These are phyloP conservation scores for Casuarina cunninghamiana DNA, from an alignment of 306 rosid species.

Conservation along the genomic window DNA sequence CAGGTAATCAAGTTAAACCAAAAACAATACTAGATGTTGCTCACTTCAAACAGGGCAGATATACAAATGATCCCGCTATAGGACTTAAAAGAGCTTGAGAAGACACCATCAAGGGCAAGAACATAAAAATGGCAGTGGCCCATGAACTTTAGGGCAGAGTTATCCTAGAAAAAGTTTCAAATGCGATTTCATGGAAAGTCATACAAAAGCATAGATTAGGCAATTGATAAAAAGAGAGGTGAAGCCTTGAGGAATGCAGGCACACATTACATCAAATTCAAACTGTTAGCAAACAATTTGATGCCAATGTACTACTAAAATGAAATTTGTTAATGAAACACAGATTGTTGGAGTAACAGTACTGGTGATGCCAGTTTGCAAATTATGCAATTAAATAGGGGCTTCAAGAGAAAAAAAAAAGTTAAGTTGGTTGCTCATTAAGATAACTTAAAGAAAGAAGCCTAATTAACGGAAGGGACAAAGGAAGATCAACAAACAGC, in stretches of 20 bases:
- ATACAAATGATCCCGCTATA: neutral
- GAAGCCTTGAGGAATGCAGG: neutral
- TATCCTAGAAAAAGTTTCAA: neutral
- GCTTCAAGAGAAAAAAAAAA: neutral
- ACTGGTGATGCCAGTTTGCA: neutral
- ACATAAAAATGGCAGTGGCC: neutral
- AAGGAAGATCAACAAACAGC: neutral
- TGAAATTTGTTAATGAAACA: neutral
- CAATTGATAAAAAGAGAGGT: neutral
- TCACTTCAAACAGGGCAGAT: neutral
- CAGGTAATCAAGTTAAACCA: conserved; percentile 29
- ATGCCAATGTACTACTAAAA: neutral
- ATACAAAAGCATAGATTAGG: neutral
- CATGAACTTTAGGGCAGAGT: neutral
- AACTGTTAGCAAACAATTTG: neutral
- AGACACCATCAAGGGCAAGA: neutral
- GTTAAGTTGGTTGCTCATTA: neutral
- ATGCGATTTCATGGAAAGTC: neutral
- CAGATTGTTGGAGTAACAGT: neutral
- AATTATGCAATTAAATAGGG: neutral
- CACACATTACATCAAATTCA: neutral
- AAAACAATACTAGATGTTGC: neutral
- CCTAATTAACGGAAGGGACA: neutral
- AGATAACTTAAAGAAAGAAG: neutral
- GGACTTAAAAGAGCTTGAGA: neutral